Evolutionary conservation across 148 eudicot genomes (phyloP), one percentile per base, ranked within the genome.

Genomic region (Diospyros kaki): DNA sequence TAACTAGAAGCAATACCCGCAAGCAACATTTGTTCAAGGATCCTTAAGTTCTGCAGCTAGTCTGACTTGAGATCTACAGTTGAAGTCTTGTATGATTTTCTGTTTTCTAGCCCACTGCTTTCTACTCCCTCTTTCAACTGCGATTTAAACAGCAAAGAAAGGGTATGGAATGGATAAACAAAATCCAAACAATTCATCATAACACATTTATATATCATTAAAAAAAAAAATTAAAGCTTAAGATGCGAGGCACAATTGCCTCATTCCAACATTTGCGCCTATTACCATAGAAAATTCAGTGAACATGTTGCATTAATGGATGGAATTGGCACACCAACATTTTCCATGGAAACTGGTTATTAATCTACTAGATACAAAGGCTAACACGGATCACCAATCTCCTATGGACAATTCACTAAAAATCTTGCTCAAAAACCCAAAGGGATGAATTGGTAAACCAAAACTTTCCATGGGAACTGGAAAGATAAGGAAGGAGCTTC

Each of bases 81-180:
- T 71, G 74, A 42, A 18, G 28, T 55, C 58, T 61, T 52, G 72
- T 73, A 62, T 45, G 80, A 73, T 52, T 71, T 82, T 75, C 87
- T 85, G 42, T 87, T 86, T 81, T 81, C 80, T 72, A 75, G 84
- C 12, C 48, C 74, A 44, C 59, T 77, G 79, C 73, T 75, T 77
- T 73, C 77, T 15, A 75, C 75, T 74, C 82, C 98, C 68, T 87
- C 90, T 75, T 86, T 90, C 85, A 93, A 52, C 98, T 93, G 88
- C 78, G n/a, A 82, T 17, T 15, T 78, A 18, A 69, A n/a, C 52
- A 72, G 38, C 2, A 5, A 73, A 59, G n/a, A 70, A 64, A 15
- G 54, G 6, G n/a, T n/a, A n/a, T n/a, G n/a, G n/a, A n/a, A 5
- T 51, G 64, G 66, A 42, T 13, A 48, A n/a, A 28, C 56, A 17